Evolutionary conservation across 2,329 filamentous ascomycete genomes (phyloP).

Genomic region (Monosporascus sp.): DNA sequence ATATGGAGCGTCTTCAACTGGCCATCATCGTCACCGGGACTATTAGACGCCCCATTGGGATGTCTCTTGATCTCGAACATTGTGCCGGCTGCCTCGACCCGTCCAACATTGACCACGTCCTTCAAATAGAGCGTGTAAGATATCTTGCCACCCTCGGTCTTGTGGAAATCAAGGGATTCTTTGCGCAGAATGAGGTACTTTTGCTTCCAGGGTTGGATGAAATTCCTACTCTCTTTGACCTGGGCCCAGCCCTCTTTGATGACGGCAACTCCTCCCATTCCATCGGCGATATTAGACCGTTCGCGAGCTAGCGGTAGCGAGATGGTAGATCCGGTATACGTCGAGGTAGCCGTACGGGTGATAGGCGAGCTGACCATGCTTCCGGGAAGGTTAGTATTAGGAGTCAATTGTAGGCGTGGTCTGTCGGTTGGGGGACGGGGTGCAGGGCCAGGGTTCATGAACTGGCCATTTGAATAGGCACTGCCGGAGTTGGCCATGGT

Average conservation of each 20-base stretch:
- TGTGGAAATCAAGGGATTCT: constrained; percentile 90
- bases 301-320: constrained; percentile 64
- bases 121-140: constrained; percentile 80
- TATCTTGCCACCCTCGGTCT: constrained; percentile 81
- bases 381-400: constrained; percentile 67
- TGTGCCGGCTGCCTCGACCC: constrained; percentile 85
- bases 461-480: constrained; percentile 59
- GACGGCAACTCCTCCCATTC: constrained; percentile 63
- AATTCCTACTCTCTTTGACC: constrained; percentile 85
- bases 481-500: constrained; percentile 33
- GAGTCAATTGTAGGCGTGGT: constrained; percentile 75
- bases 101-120: constrained; percentile 83
- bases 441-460: constrained; percentile 96
- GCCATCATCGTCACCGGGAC: constrained; percentile 73
- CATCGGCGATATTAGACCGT: constrained; percentile 52
- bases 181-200: constrained; percentile 90
- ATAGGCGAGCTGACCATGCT: constrained; percentile 72
- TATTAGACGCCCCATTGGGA: constrained; percentile 62
- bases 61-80: constrained; percentile 89
- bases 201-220: constrained; percentile 83
- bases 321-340: constrained; percentile 67
- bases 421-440: constrained; percentile 83
- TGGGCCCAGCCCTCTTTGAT: constrained; percentile 79
- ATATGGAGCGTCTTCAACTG: constrained; percentile 81
- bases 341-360: constrained; percentile 59